phyloP scores from a whole-genome alignment of 2,329 filamentous ascomycete species.

The Penicillium vulpinum region DNA sequence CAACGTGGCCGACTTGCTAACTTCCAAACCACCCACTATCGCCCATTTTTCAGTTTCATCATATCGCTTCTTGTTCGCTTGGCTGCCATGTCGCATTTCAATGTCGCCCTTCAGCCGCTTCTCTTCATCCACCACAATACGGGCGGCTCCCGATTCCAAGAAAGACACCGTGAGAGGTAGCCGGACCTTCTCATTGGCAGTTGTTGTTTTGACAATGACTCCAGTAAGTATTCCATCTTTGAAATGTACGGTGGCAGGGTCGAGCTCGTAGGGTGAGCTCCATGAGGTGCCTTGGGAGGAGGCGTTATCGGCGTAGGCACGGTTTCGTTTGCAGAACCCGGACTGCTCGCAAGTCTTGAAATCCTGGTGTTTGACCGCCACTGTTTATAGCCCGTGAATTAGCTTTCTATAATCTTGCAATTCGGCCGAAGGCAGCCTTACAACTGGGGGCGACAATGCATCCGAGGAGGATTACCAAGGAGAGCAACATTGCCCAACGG shows the following conservation, averaged over 20 bases:
- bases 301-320: constrained; percentile 80
- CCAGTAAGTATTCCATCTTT: constrained; percentile 78
- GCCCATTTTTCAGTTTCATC: constrained; percentile 87
- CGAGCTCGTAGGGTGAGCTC: constrained; percentile 77
- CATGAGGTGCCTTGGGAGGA: constrained; percentile 65
- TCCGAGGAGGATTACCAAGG: constrained; percentile 59
- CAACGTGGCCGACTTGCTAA: constrained; percentile 71
- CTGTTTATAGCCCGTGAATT: constrained; percentile 47
- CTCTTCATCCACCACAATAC: constrained; percentile 89
- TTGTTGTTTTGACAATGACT: constrained; percentile 76
- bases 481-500: constrained; percentile 66
- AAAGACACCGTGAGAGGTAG: constrained; percentile 86
- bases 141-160: constrained; percentile 82
- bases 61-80: constrained; percentile 85
- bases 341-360: constrained; percentile 97
- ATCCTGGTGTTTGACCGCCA: constrained; percentile 87
- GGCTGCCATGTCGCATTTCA: constrained; percentile 79
- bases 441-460: constrained; percentile 65
- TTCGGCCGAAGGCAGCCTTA: constrained; percentile 43
- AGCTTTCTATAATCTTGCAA: not conserved
- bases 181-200: constrained; percentile 66
- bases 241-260: constrained; percentile 70
- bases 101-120: constrained; percentile 86
- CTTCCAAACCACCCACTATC: constrained; percentile 75
- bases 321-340: constrained; percentile 95